Percentiles rank a stretch among this genome's conserved stretches.
These are phyloP conservation scores for Pluteus cervinus DNA, from an alignment of 768 basidiomycete species.

Conservation along the genomic window DNA sequence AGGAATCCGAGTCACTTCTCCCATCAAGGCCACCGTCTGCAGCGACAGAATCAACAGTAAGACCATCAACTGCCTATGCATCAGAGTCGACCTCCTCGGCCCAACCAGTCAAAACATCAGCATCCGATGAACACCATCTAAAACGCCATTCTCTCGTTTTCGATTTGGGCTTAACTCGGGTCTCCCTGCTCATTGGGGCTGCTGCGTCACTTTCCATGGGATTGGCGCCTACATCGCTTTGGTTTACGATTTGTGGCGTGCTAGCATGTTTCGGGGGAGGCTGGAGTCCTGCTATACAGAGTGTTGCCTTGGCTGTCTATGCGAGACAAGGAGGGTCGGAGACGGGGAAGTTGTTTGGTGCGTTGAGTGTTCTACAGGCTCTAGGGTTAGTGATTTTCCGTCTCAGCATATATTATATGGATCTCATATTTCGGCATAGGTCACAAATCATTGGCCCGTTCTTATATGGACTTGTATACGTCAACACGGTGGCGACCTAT, in stretches of 20 bases:
- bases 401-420: too few species aligned
- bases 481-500: conserved; percentile 62
- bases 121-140: conserved; percentile 16
- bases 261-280: conserved; percentile 57
- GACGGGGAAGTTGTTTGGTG: conserved; percentile 74
- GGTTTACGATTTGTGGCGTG: conserved; percentile 47
- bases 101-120: conserved; percentile 5
- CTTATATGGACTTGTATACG: conserved; percentile 66
- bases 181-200: conserved; percentile 54
- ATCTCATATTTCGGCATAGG: too few species aligned
- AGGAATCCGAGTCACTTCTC: too few species aligned
- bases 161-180: conserved; percentile 64
- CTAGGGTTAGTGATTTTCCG: conserved; percentile 45
- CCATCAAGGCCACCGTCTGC: too few species aligned
- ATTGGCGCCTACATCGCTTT: conserved; percentile 34
- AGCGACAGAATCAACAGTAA: conserved; percentile 14
- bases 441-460: conserved; percentile 66
- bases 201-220: conserved; percentile 45
- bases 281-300: conserved; percentile 61
- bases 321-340: conserved; percentile 50
- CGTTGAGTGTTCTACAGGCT: conserved; percentile 67
- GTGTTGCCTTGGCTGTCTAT: conserved; percentile 67
- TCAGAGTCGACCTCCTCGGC: conserved; percentile 24
- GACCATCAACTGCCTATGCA: conserved; percentile 19
- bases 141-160: conserved; percentile 42